Evolutionary conservation across 345 rosid species (phyloP).

Genomic region (Nasturtium officinale): DNA sequence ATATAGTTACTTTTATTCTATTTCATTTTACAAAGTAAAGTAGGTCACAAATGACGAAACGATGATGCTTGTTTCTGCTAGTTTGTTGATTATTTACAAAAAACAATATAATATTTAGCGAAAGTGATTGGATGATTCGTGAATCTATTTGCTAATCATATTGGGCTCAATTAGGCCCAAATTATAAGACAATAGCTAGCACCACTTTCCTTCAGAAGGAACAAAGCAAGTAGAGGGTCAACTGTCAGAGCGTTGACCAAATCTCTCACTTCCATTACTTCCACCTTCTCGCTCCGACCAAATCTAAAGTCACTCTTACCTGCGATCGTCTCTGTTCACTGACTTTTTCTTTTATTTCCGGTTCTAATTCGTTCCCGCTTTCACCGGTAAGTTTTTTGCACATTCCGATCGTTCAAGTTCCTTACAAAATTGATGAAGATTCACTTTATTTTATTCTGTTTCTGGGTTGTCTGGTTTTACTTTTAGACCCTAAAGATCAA

Average conservation of each 20-base stretch:
- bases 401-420: not conserved
- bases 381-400: not conserved
- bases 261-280: constrained; percentile 22
- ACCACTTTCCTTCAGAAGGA: not conserved
- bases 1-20: not conserved
- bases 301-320: not conserved
- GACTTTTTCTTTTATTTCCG: not conserved
- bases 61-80: not conserved
- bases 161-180: constrained; percentile 33
- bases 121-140: not conserved
- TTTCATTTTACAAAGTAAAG: not conserved
- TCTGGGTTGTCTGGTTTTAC: not conserved
- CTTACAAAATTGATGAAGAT: not conserved
- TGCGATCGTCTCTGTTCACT: constrained; percentile 10
- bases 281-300: constrained; percentile 19
- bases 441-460: not conserved
- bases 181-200: not conserved
- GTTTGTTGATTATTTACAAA: not conserved
- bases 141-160: not conserved
- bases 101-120: not conserved
- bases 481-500: constrained; percentile 11
- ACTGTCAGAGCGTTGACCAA: constrained; percentile 36
- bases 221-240: constrained; percentile 24
- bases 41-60: not conserved
- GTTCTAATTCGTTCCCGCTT: not conserved